Evolutionary conservation across 2,329 filamentous ascomycete genomes (phyloP).

Genomic region (Cephalotrichum gorgonifer): DNA sequence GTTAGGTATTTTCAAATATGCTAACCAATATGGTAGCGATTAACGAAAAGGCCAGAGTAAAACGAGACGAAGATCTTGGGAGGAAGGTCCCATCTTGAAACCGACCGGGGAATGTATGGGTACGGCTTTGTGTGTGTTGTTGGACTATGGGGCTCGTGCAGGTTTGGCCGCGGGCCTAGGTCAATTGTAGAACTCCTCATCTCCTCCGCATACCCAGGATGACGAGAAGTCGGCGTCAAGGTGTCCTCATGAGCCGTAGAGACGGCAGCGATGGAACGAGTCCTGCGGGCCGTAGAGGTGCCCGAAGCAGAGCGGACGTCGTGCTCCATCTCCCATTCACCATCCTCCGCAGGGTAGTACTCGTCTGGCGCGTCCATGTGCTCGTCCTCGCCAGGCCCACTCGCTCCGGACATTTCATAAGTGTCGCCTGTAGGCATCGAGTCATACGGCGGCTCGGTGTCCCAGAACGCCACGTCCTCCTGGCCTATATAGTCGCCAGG

Average conservation of each 20-base stretch:
- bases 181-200: not conserved
- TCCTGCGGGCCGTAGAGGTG: not conserved
- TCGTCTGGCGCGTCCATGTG: not conserved
- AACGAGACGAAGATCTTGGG: not conserved
- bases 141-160: not conserved
- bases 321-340: not conserved
- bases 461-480: not conserved
- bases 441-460: not conserved
- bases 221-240: not conserved
- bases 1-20: not conserved
- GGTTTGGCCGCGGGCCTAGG: not conserved
- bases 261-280: not conserved
- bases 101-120: not conserved
- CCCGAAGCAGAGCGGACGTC: not conserved
- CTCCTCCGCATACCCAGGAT: constrained; percentile 3
- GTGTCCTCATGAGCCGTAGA: not conserved
- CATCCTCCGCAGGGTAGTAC: not conserved
- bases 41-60: not conserved
- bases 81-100: not conserved
- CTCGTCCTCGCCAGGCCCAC: not conserved
- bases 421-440: not conserved
- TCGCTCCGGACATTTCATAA: not conserved
- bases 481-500: not conserved
- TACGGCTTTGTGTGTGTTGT: not conserved
- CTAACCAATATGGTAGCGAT: not conserved